Base-by-base conservation (phyloP, 768 basidiomycete genomes). In the Boletus vinaceobasis region DNA sequence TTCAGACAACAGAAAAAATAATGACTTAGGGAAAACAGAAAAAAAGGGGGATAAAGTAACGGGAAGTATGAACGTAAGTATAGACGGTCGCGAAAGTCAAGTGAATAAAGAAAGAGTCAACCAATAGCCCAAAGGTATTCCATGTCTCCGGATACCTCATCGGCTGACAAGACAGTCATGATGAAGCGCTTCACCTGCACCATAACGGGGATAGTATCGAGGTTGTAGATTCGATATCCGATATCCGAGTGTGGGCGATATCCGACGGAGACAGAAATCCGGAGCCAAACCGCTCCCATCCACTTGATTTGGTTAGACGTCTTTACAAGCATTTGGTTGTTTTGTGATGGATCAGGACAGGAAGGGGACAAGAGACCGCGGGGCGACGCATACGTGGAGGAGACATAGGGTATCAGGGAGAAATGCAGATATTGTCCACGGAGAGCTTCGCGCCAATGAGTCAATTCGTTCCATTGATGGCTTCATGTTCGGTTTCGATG, bases 71-170 rank as follows among this genome's bases (percentile, higher is more conserved):
- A 63, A 66, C 29, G 32, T 51, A 68, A 68, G 58, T 60, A 68
- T 61, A 42, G 59, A 67, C 64, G 21, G 23, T 64, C 56, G 56
- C 58, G 67, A 70, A 75, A 64, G 70, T 58, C 67, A 72, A 77
- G 71, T 69, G 67, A 75, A 79, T 79, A 79, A 79, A 77, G 72
- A 79, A 72, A 62, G 69, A 68, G 72, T 75, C 81, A 84, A 83
- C 80, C 80, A 83, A 83, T 75, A 83, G 80, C 83, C 80, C 80
- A 81, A 80, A 56, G 56, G 60, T 61, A 60, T 59, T 57, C 61
- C 65, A 59, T 63, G 59, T 58, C 55, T 37, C 46, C 52, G 32
- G 45, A 55, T 40, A 38, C 58, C 51, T 55, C 52, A 36, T 42
- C 51, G 29, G 23, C 50, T 53, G 48, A 4, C 35, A 33, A 13